Percentiles rank a stretch among this genome's conserved stretches.
Conservation (phyloP, 176 grass and related monocot species). For the Cenchrus americanus region DNA sequence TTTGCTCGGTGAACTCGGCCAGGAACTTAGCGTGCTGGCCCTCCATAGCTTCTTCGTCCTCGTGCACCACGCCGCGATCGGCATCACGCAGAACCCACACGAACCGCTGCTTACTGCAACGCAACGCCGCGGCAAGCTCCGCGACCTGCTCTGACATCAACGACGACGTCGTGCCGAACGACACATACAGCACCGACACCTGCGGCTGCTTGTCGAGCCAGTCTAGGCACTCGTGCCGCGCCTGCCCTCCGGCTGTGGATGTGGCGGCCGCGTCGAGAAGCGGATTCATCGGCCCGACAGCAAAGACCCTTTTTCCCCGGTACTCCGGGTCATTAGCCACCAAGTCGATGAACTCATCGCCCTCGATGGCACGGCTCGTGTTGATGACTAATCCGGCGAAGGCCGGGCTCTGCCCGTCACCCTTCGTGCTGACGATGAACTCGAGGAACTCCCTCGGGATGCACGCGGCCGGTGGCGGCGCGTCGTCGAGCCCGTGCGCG, state of each 20-base stretch:
- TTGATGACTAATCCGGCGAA: conserved; percentile 27
- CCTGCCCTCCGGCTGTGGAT: background rate
- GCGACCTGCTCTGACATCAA: conserved; percentile 45
- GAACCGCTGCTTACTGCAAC: conserved; percentile 53
- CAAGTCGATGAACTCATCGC: conserved; percentile 50
- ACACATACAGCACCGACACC: conserved; percentile 67
- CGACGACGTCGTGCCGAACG: conserved; percentile 63
- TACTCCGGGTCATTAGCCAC: conserved; percentile 14
- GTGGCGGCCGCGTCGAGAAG: conserved; percentile 1
- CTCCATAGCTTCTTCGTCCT: background rate
- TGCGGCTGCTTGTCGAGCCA: conserved; percentile 63
- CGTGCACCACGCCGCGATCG: conserved; percentile 39
- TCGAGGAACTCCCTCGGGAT: conserved; percentile 38
- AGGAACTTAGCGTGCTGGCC: conserved; percentile 15
- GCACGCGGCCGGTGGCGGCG: background rate
- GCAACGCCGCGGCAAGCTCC: conserved; percentile 55
- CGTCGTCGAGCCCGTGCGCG: background rate
- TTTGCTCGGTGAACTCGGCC: conserved; percentile 1
- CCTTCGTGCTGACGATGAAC: background rate
- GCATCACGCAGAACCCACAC: conserved; percentile 74
- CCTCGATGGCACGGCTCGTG: conserved; percentile 46
- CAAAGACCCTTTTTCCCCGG: conserved; percentile 52
- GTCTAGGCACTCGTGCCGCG: conserved; percentile 44
- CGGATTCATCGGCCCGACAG: conserved; percentile 68
- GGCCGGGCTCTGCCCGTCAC: background rate